phyloP scores from a whole-genome alignment of 331 rosid species.

The Pyrus hybrid region DNA sequence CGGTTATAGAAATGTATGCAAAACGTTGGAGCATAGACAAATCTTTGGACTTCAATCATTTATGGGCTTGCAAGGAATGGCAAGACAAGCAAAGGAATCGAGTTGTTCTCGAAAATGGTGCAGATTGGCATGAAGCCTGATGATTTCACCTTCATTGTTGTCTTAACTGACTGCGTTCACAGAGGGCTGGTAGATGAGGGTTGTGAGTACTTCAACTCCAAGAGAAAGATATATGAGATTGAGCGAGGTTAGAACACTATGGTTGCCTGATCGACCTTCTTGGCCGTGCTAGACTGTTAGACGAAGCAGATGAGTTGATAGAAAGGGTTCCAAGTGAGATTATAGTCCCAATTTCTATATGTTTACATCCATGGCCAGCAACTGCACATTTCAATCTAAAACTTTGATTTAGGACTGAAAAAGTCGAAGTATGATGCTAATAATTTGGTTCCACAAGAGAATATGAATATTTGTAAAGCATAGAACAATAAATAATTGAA shows the following conservation, averaged over 20 bases:
- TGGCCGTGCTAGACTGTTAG: conserved; percentile 59
- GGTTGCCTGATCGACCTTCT: conserved; percentile 67
- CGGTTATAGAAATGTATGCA: conserved; percentile 73
- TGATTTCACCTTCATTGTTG: conserved; percentile 56
- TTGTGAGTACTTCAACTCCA: conserved; percentile 43
- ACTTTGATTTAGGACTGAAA: too few relatives aligned
- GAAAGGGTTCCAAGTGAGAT: conserved; percentile 36
- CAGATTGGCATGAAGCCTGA: conserved; percentile 50
- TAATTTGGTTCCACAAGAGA: too few relatives aligned
- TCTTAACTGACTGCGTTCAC: conserved; percentile 52
- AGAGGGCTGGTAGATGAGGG: conserved; percentile 74
- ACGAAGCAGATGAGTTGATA: conserved; percentile 61
- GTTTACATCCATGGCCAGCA: too few relatives aligned
- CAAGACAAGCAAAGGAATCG: conserved; percentile 42
- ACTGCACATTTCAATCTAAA: too few relatives aligned
- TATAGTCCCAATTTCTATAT: conserved; percentile 32
- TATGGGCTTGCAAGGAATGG: conserved; percentile 78
- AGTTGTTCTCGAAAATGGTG: conserved; percentile 53
- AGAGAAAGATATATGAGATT: conserved; percentile 32
- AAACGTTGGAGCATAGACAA: conserved; percentile 59
- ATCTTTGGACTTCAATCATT: conserved; percentile 68
- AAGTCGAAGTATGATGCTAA: too few relatives aligned
- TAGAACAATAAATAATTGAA: too few relatives aligned
- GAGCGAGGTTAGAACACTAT: conserved; percentile 59
- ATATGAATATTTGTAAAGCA: too few relatives aligned